Evolutionary conservation across 148 eudicot species (phyloP).

Genomic region (Rhododendron griersonianum): DNA sequence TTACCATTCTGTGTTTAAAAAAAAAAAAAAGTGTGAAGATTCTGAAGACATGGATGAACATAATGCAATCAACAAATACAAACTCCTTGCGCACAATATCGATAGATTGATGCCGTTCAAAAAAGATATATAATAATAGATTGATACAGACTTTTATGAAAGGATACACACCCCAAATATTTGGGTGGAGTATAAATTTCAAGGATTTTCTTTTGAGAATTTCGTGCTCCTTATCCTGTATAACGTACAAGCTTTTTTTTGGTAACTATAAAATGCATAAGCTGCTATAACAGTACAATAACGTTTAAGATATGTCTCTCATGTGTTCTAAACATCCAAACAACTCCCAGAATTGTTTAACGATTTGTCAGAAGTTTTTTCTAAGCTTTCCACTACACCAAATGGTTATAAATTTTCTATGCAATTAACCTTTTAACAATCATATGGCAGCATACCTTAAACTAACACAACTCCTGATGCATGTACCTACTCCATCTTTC

Average conservation of each 20-base stretch:
- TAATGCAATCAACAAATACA: neutral
- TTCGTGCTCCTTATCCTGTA: neutral
- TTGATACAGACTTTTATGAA: neutral
- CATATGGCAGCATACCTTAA: neutral
- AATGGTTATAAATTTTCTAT: neutral
- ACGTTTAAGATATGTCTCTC: neutral
- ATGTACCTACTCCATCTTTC: neutral
- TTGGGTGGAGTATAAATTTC: neutral
- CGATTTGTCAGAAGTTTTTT: neutral
- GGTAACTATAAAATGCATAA: neutral
- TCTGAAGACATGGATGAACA: neutral
- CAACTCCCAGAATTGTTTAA: neutral
- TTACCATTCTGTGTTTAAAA: no score
- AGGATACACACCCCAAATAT: neutral
- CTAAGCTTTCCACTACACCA: neutral
- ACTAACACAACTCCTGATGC: neutral
- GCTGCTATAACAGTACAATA: neutral
- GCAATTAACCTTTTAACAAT: neutral
- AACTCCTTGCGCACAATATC: neutral
- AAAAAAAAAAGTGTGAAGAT: no score
- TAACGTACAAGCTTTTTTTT: neutral
- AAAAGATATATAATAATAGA: no score
- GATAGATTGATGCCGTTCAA: neutral
- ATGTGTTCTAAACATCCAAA: neutral
- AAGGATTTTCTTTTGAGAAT: neutral